A percentile compares a stretch with the other conserved stretches of the same genome.
Evolutionary conservation across 192 early-diverging fungal species (phyloP).

Genomic region (Gonapodya sp.): DNA sequence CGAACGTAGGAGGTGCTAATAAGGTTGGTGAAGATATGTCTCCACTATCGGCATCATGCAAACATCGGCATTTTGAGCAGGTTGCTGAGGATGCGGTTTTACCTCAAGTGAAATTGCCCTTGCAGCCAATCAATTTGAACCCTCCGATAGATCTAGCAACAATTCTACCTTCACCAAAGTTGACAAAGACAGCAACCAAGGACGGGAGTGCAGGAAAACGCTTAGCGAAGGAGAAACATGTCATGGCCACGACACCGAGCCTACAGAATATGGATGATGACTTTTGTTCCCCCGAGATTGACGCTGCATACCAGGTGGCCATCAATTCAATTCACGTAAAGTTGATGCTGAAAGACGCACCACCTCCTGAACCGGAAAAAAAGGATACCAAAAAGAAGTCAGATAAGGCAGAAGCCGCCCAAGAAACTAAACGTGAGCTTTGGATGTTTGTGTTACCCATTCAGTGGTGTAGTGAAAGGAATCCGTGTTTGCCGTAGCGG

Average conservation of each 20-base stretch:
- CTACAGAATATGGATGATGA: conserved; percentile 14
- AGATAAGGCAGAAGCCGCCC: conserved; percentile 16
- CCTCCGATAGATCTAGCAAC: conserved; percentile 25
- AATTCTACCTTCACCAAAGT: background rate
- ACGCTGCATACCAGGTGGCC: conserved; percentile 23
- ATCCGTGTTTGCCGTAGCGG: conserved; percentile 18
- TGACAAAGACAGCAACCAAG: background rate
- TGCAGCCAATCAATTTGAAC: conserved; percentile 16
- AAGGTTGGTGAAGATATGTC: background rate
- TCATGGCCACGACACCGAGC: conserved; percentile 10
- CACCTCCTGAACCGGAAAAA: conserved; percentile 25
- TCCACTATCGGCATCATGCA: background rate
- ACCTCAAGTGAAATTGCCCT: conserved; percentile 24
- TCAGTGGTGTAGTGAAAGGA: conserved; percentile 6
- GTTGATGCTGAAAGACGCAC: conserved; percentile 25
- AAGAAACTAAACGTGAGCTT: conserved; percentile 25
- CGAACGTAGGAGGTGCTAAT: background rate
- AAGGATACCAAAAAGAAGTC: conserved; percentile 36
- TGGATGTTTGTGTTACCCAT: conserved; percentile 8
- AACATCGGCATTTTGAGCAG: background rate
- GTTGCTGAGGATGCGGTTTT: background rate
- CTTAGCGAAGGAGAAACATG: background rate
- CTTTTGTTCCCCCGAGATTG: conserved; percentile 31
- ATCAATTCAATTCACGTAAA: conserved; percentile 13
- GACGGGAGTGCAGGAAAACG: background rate